Evolutionary conservation across 2,329 filamentous ascomycete genomes (phyloP).

Genomic region (Neofusicoccum parvum): DNA sequence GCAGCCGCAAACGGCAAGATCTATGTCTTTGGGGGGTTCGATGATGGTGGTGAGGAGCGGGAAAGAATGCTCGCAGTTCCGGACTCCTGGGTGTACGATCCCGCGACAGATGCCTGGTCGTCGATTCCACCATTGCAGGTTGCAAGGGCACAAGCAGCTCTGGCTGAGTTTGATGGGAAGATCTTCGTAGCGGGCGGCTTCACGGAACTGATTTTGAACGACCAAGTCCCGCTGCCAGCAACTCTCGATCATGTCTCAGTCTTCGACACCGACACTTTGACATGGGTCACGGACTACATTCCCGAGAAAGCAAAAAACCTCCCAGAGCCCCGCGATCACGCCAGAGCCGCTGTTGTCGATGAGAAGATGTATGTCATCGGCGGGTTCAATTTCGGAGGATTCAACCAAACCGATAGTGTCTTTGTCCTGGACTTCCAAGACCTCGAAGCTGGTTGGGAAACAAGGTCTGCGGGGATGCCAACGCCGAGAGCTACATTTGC

Average conservation of each 20-base stretch:
- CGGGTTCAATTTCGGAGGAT: no score
- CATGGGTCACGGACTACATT: no score
- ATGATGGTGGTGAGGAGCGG: constrained; percentile 3
- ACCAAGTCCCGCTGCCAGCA: not conserved
- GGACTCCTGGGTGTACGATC: not conserved
- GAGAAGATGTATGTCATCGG: no score
- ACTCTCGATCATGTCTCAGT: not conserved
- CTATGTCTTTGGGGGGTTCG: constrained; percentile 30
- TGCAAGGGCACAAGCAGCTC: not conserved
- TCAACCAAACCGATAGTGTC: no score
- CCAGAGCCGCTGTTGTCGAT: no score
- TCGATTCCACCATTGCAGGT: not conserved
- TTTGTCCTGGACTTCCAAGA: no score
- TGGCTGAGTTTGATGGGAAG: not conserved
- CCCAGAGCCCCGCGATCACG: no score
- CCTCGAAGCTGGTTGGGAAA: no score
- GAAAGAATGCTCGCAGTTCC: not conserved
- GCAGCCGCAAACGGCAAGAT: constrained; percentile 28
- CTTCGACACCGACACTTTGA: not conserved
- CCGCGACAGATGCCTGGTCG: not conserved
- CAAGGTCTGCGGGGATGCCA: no score
- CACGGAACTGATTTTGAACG: not conserved
- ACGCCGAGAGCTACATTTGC: no score
- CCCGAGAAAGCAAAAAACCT: no score
- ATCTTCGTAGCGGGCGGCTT: not conserved